These are phyloP conservation scores for Marsdenia floribunda DNA, from an alignment of 257 asterid genomes.

Conservation along the genomic window DNA sequence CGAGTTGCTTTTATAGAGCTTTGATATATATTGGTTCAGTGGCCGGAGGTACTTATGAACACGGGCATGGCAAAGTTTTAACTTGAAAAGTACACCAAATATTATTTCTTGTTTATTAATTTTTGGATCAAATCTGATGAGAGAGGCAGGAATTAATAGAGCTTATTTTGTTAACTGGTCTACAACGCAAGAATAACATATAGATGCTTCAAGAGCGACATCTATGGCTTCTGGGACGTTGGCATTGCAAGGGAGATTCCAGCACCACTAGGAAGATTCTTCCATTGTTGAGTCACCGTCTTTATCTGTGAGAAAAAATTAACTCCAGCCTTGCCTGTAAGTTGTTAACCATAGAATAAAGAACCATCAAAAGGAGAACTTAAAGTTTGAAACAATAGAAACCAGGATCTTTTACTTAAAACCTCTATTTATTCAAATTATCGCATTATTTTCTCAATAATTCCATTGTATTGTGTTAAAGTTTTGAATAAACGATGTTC, in stretches of 20 bases:
- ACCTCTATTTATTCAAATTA: too few species aligned
- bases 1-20: too few species aligned
- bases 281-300: slow-evolving; percentile 97
- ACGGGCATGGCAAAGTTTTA: too few species aligned
- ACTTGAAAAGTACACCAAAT: background rate
- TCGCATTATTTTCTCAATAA: too few species aligned
- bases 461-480: too few species aligned
- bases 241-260: slow-evolving; percentile 96
- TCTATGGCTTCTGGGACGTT: slow-evolving; percentile 62
- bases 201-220: background rate
- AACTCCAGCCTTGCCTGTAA: slow-evolving; percentile 92
- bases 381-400: background rate
- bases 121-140: background rate
- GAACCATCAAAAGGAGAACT: background rate
- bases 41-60: too few species aligned
- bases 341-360: background rate
- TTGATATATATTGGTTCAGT: too few species aligned
- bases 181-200: background rate
- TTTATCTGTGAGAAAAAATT: slow-evolving; percentile 83
- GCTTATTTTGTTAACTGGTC: background rate
- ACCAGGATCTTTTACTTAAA: too few species aligned
- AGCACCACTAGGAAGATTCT: slow-evolving; percentile 59
- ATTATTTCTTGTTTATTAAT: background rate
- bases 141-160: background rate
- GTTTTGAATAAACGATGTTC: too few species aligned